These are phyloP conservation scores for Diplodia seriata DNA, from an alignment of 2,329 filamentous ascomycete genomes.

Conservation along the genomic window DNA sequence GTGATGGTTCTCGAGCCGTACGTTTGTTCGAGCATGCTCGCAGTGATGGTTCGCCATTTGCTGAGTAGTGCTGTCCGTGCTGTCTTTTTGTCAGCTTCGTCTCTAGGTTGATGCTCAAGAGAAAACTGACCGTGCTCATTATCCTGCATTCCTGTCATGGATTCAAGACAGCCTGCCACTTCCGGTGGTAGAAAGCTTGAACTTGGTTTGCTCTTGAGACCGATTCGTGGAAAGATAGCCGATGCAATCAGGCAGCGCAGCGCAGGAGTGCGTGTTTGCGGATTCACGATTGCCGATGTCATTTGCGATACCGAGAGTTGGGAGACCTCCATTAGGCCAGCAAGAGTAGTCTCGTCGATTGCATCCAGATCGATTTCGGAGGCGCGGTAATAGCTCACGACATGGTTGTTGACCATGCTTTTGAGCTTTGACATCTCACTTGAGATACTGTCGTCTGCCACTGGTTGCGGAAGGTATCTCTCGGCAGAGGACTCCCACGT, in stretches of 20 bases:
- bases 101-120: rapidly evolving
- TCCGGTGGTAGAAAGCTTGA: slow-evolving; percentile 43
- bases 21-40: slow-evolving; percentile 40
- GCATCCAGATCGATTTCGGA: slow-evolving; percentile 37
- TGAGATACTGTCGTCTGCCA: slow-evolving; percentile 44
- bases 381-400: slow-evolving; percentile 46
- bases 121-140: background rate
- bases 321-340: slow-evolving; percentile 37
- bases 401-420: slow-evolving; percentile 47
- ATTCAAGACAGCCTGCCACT: slow-evolving; percentile 37
- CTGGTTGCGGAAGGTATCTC: slow-evolving; percentile 41
- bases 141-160: slow-evolving; percentile 33
- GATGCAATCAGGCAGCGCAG: slow-evolving; percentile 45
- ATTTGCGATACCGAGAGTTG: slow-evolving; percentile 38
- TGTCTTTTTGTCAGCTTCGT: slow-evolving; percentile 27
- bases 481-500: slow-evolving; percentile 10
- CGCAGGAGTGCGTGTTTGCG: slow-evolving; percentile 41
- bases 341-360: slow-evolving; percentile 40
- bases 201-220: slow-evolving; percentile 34
- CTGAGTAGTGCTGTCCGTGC: slow-evolving; percentile 37
- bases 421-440: slow-evolving; percentile 44
- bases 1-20: slow-evolving; percentile 42
- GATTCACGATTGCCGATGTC: slow-evolving; percentile 40
- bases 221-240: slow-evolving; percentile 40
- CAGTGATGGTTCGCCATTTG: slow-evolving; percentile 45